phyloP scores from a whole-genome alignment of 2,329 filamentous ascomycete species.

The Coniella lustricola region DNA sequence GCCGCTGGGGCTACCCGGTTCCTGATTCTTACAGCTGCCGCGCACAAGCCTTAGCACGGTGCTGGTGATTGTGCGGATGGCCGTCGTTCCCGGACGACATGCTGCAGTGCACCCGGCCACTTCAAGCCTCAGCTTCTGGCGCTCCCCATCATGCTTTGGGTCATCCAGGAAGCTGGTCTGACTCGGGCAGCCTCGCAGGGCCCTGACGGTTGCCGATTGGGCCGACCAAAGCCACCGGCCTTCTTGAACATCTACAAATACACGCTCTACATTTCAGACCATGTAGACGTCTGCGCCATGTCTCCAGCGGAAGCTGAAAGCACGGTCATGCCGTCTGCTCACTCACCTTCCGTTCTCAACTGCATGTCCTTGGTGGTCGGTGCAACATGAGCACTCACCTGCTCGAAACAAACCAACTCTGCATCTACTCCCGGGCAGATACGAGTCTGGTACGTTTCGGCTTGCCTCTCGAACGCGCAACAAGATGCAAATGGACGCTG shows the following conservation, averaged over 20 bases:
- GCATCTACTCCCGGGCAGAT: constrained; percentile 8
- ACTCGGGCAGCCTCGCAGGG: neutral
- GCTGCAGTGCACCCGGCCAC: neutral
- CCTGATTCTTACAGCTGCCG: neutral
- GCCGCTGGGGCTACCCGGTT: too few species aligned
- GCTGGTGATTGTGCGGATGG: neutral
- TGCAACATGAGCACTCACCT: constrained; percentile 13
- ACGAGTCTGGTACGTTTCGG: neutral
- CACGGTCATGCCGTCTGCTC: neutral
- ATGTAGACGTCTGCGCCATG: neutral
- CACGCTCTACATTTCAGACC: neutral
- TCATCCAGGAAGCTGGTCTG: neutral
- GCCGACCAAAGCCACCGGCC: neutral
- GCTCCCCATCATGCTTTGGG: neutral
- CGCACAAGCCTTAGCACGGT: neutral
- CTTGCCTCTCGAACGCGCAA: neutral
- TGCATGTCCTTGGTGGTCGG: neutral
- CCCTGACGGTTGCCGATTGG: neutral
- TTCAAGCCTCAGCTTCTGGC: neutral
- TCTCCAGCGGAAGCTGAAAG: neutral
- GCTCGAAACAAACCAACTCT: constrained; percentile 1
- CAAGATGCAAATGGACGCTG: too few species aligned
- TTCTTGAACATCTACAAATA: neutral
- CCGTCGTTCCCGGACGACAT: neutral
- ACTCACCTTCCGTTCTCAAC: constrained; percentile 8